Conservation (phyloP, 495 filamentous ascomycete species). For the Penicillium pulvis region DNA sequence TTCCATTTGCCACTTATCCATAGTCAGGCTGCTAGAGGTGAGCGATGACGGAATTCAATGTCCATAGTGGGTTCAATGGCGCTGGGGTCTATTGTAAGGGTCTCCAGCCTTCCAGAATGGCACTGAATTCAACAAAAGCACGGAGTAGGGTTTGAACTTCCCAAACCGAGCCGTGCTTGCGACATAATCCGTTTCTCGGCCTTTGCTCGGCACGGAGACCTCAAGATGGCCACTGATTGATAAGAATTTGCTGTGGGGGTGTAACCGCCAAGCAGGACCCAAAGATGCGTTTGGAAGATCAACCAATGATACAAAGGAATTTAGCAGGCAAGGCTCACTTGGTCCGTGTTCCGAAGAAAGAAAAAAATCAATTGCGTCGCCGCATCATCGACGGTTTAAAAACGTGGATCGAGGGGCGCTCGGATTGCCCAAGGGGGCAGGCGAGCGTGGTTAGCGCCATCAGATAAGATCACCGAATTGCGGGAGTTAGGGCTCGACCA, state of each 20-base stretch:
- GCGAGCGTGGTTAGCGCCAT: constrained; percentile 25
- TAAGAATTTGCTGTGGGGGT: constrained; percentile 23
- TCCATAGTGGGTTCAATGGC: not conserved
- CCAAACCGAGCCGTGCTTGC: constrained; percentile 8
- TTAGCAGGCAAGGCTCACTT: constrained; percentile 6
- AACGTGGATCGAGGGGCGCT: constrained; percentile 14
- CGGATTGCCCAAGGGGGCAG: constrained; percentile 16
- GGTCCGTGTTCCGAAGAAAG: constrained; percentile 4
- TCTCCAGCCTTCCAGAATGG: not conserved
- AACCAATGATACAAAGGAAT: constrained; percentile 8
- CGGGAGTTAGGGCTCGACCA: constrained; percentile 13
- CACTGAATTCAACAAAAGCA: not conserved
- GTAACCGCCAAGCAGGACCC: constrained; percentile 5
- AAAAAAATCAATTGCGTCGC: constrained; percentile 10
- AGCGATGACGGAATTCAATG: not conserved
- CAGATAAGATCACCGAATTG: constrained; percentile 36
- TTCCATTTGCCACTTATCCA: constrained; percentile 3
- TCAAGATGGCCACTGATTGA: constrained; percentile 31
- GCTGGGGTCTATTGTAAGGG: not conserved
- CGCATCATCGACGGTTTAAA: constrained; percentile 15
- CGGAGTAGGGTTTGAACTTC: not conserved
- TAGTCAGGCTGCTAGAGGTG: not conserved
- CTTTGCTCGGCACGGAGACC: constrained; percentile 8
- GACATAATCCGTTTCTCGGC: constrained; percentile 27
- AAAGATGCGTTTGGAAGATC: constrained; percentile 12